phyloP scores from a whole-genome alignment of 768 basidiomycete genomes.

The Leccinum sublutescens region DNA sequence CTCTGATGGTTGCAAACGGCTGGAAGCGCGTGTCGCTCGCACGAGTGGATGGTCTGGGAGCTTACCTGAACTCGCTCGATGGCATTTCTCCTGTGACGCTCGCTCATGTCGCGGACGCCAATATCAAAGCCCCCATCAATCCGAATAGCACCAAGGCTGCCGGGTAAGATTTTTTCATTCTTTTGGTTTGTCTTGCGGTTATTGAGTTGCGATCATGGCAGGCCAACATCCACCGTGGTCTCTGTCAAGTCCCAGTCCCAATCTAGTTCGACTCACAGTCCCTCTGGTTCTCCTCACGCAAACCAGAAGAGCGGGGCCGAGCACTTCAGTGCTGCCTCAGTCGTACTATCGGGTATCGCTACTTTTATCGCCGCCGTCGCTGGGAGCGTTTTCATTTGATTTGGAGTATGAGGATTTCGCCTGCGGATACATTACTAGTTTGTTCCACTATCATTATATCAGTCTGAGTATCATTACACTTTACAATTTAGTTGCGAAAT shows the following conservation, averaged over 20 bases:
- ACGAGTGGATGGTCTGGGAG: constrained; percentile 36
- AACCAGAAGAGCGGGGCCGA: constrained; percentile 35
- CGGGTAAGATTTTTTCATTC: constrained; percentile 6
- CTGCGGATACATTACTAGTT: constrained; percentile 15
- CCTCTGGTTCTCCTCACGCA: constrained; percentile 25
- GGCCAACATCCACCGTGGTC: constrained; percentile 4
- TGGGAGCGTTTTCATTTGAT: constrained; percentile 24
- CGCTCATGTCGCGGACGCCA: constrained; percentile 22
- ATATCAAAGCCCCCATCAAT: constrained; percentile 15
- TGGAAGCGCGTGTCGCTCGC: constrained; percentile 70
- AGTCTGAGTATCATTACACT: constrained; percentile 4
- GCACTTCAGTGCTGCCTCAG: constrained; percentile 22
- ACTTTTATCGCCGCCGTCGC: constrained; percentile 23
- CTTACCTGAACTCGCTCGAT: constrained; percentile 49
- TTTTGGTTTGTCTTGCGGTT: not conserved
- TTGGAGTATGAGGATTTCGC: not conserved
- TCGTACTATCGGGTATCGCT: constrained; percentile 24
- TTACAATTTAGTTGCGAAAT: constrained; percentile 7
- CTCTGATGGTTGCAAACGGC: constrained; percentile 59
- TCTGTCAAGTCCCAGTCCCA: constrained; percentile 1
- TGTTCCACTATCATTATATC: not conserved
- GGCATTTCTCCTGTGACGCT: constrained; percentile 27
- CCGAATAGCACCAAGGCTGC: constrained; percentile 10
- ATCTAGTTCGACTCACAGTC: constrained; percentile 8
- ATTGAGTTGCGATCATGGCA: constrained; percentile 3